Conservation (phyloP, 139 green algal species). For the Auxenochlorella pyrenoidosa region DNA sequence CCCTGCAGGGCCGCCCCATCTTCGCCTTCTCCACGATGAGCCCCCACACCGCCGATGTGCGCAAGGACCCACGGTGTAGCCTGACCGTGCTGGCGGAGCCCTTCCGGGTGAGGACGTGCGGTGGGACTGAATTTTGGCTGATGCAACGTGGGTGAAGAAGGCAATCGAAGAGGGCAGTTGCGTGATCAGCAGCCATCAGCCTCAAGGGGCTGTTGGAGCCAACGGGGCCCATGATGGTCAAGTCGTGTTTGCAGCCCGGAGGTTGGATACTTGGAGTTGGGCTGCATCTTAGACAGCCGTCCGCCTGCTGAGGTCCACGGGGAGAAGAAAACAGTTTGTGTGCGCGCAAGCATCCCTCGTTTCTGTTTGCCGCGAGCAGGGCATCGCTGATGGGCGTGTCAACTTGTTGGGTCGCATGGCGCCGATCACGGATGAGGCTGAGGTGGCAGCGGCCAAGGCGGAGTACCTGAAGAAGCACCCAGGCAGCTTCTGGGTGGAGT, state of each 20-base stretch:
- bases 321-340: too few relatives aligned
- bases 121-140: too few relatives aligned
- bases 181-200: too few relatives aligned
- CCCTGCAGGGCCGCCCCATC: constrained; percentile 52
- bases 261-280: too few relatives aligned
- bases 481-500: constrained; percentile 86
- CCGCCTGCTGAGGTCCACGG: too few relatives aligned
- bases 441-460: constrained; percentile 53
- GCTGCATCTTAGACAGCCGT: too few relatives aligned
- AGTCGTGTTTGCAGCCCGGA: too few relatives aligned
- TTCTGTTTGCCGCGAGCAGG: constrained; percentile 37
- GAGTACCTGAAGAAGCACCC: constrained; percentile 78
- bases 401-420: constrained; percentile 67
- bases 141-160: not conserved
- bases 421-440: constrained; percentile 50
- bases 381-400: constrained; percentile 71
- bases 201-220: too few relatives aligned
- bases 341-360: too few relatives aligned
- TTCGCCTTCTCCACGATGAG: constrained; percentile 74
- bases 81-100: constrained; percentile 70
- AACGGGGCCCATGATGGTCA: too few relatives aligned
- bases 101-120: constrained; percentile 57
- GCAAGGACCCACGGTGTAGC: constrained; percentile 56
- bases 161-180: too few relatives aligned
- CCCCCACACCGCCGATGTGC: constrained; percentile 75